Conservation (phyloP, 495 filamentous ascomycete genomes). For the Penicillium subrubescens region DNA sequence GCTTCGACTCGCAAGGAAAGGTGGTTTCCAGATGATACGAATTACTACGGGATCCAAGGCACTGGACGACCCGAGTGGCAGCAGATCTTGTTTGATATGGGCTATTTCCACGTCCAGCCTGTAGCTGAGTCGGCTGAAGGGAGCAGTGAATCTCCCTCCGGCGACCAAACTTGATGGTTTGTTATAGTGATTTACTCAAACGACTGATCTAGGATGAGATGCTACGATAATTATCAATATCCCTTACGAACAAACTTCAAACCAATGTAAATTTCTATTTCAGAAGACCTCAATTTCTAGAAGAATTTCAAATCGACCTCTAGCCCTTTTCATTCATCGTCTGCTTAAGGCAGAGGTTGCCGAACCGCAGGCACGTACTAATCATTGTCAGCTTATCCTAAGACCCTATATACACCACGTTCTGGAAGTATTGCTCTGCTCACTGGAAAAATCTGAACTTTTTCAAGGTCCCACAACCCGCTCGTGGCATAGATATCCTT, state of each 20-base stretch:
- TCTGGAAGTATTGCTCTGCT: conserved; percentile 17
- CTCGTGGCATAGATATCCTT: conserved; percentile 66
- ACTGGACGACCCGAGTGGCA: conserved; percentile 71
- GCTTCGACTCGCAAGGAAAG: conserved; percentile 70
- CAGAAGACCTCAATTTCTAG: too few species aligned
- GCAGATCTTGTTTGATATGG: conserved; percentile 41
- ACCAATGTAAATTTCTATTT: not conserved
- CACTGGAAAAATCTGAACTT: conserved; percentile 53
- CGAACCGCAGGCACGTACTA: conserved; percentile 4
- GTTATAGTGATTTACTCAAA: conserved; percentile 7
- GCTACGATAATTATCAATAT: not conserved
- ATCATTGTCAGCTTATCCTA: not conserved
- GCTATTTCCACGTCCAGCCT: conserved; percentile 36
- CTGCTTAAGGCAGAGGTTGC: not conserved
- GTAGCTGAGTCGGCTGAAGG: not conserved
- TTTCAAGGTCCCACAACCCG: conserved; percentile 82
- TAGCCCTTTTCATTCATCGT: not conserved
- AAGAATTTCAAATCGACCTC: not conserved
- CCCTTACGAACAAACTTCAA: not conserved
- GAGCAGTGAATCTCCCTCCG: conserved; percentile 8
- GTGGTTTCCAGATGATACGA: conserved; percentile 73
- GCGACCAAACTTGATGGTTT: not conserved
- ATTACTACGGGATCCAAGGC: conserved; percentile 61
- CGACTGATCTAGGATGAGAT: not conserved
- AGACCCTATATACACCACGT: not conserved